phyloP scores from a whole-genome alignment of 2,329 filamentous ascomycete genomes.

The Rasamsonia emersonii region DNA sequence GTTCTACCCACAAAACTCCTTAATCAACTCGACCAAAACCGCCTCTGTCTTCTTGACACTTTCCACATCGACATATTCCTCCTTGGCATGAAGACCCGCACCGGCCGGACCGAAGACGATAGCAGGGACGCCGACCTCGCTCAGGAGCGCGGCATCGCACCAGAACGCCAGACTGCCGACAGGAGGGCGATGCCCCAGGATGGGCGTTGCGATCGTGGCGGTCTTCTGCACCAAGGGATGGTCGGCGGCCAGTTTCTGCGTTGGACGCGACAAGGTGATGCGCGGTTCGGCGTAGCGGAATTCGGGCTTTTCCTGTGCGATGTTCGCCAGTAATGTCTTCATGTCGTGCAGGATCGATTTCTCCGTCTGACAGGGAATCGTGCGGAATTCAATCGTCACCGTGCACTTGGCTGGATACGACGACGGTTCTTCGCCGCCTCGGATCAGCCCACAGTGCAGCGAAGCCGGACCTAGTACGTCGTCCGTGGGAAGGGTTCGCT shows the following conservation, averaged over 20 bases:
- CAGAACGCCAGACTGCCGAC: slow-evolving; percentile 34
- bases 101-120: slow-evolving; percentile 42
- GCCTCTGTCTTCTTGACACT: slow-evolving; percentile 33
- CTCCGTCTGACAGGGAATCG: slow-evolving; percentile 36
- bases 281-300: slow-evolving; percentile 35
- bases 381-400: slow-evolving; percentile 43
- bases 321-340: slow-evolving; percentile 27
- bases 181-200: slow-evolving; percentile 17
- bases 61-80: slow-evolving; percentile 42
- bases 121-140: slow-evolving; percentile 36
- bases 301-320: slow-evolving; percentile 23
- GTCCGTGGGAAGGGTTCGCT: slow-evolving; percentile 23
- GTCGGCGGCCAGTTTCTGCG: slow-evolving; percentile 32
- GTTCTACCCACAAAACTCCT: too few species aligned
- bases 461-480: slow-evolving; percentile 32
- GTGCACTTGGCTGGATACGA: slow-evolving; percentile 45
- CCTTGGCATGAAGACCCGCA: slow-evolving; percentile 42
- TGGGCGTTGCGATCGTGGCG: slow-evolving; percentile 16
- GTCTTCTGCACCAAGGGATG: slow-evolving; percentile 35
- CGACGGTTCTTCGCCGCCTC: slow-evolving; percentile 44
- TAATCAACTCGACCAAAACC: too few species aligned
- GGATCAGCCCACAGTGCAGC: slow-evolving; percentile 46
- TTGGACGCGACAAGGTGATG: slow-evolving; percentile 35
- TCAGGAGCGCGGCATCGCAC: slow-evolving; percentile 45
- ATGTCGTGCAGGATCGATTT: slow-evolving; percentile 32